A percentile compares a stretch with the other conserved stretches of the same genome.
Evolutionary conservation across 305 asterid species (phyloP).

Genomic region (Andrographis paniculata): DNA sequence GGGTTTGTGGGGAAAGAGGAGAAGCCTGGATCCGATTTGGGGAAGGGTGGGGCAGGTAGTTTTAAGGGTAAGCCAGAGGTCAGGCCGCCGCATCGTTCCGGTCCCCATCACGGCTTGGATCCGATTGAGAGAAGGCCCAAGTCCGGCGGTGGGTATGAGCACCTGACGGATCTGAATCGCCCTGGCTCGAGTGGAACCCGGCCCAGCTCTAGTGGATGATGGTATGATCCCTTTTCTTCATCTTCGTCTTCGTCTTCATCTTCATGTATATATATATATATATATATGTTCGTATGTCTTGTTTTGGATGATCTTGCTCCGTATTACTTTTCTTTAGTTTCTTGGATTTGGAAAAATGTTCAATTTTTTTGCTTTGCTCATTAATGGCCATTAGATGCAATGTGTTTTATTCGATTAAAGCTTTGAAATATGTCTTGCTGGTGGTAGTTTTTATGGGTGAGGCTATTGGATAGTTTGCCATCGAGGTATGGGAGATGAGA

Average conservation of each 20-base stretch:
- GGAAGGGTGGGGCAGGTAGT: slow-evolving; percentile 29
- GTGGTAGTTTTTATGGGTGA: no score
- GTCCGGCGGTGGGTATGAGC: slow-evolving; percentile 60
- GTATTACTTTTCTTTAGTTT: background rate
- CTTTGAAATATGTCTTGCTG: no score
- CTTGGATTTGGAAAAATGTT: background rate
- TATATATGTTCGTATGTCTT: background rate
- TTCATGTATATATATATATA: background rate
- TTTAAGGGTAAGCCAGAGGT: slow-evolving; percentile 22
- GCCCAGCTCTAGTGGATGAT: slow-evolving; percentile 55
- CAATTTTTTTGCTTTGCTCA: background rate
- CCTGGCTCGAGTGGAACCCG: slow-evolving; percentile 56
- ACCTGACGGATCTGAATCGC: slow-evolving; percentile 37
- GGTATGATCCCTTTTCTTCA: slow-evolving; percentile 19
- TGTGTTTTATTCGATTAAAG: background rate
- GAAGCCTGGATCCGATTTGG: slow-evolving; percentile 40
- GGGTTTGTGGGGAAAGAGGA: slow-evolving; percentile 68
- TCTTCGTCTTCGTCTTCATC: slow-evolving; percentile 1
- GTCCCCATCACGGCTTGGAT: slow-evolving; percentile 21
- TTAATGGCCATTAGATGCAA: background rate
- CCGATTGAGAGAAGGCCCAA: slow-evolving; percentile 48
- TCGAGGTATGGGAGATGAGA: no score
- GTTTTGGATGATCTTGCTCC: background rate
- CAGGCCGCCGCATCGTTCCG: slow-evolving; percentile 22
- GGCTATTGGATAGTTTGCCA: no score